Conservation (phyloP, 1,284 basidiomycete species). For the Rhodotorula sp. region DNA sequence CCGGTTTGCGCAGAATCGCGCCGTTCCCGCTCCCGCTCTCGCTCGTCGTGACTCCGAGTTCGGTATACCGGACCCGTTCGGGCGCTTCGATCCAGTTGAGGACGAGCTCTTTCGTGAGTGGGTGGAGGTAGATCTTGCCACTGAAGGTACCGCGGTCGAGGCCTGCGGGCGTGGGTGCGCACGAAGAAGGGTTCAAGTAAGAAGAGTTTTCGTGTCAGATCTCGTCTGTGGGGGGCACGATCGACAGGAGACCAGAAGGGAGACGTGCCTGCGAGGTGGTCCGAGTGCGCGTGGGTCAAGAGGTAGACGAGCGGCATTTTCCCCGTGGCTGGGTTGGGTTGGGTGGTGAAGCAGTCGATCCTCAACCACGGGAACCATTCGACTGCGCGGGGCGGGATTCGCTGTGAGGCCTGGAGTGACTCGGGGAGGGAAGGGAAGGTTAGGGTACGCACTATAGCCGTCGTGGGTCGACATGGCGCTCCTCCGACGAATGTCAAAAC, state of each 20-base stretch:
- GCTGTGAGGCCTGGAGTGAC: not conserved
- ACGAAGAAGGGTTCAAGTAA: too few relatives aligned
- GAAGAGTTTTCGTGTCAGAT: too few relatives aligned
- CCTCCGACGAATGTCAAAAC: too few relatives aligned
- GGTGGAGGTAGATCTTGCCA: constrained; percentile 30
- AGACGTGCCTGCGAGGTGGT: constrained; percentile 37
- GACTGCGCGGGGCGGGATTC: not conserved
- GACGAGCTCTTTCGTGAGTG: constrained; percentile 28
- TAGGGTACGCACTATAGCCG: constrained; percentile 14
- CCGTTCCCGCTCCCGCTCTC: not conserved
- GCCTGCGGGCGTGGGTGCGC: constrained; percentile 7
- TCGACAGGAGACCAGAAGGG: too few relatives aligned
- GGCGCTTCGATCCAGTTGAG: constrained; percentile 24
- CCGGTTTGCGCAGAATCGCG: constrained; percentile 1
- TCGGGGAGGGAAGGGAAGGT: not conserved
- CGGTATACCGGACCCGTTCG: constrained; percentile 28
- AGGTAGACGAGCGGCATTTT: constrained; percentile 32
- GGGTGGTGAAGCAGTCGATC: constrained; percentile 35
- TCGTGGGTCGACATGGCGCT: constrained; percentile 31
- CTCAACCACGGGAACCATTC: constrained; percentile 37
- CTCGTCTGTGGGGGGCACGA: too few relatives aligned
- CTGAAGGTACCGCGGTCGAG: constrained; percentile 32
- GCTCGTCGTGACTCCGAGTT: constrained; percentile 8
- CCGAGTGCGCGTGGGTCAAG: constrained; percentile 44
- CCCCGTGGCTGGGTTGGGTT: constrained; percentile 18